These are phyloP conservation scores for Metarhizium humberi DNA, from an alignment of 2,329 filamentous ascomycete genomes.

Conservation along the genomic window DNA sequence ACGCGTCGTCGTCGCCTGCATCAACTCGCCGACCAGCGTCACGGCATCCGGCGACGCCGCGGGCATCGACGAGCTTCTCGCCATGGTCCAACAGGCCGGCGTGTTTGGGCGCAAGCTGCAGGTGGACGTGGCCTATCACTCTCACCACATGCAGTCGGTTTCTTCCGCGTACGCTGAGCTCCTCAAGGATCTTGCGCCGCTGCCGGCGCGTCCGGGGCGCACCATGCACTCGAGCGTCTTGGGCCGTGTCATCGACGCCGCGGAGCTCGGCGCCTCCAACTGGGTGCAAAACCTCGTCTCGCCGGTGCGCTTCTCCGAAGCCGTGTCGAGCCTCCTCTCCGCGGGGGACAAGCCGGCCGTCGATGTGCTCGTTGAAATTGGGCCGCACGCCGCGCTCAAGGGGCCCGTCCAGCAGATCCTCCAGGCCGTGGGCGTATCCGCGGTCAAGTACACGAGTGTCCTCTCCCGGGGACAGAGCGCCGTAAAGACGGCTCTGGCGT, in stretches of 20 bases:
- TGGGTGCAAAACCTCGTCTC: background rate
- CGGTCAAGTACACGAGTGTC: background rate
- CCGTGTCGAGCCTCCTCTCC: background rate
- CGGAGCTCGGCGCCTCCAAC: background rate
- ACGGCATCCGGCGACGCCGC: slow-evolving; percentile 14
- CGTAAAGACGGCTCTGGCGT: background rate
- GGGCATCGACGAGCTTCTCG: slow-evolving; percentile 8
- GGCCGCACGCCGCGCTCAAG: slow-evolving; percentile 30
- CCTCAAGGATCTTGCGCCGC: slow-evolving; percentile 1
- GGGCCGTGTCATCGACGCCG: background rate
- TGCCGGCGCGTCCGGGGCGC: background rate
- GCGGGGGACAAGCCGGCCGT: background rate
- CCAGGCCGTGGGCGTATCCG: background rate
- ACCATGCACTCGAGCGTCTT: background rate
- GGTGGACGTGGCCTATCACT: slow-evolving; percentile 13
- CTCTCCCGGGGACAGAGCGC: slow-evolving; percentile 20
- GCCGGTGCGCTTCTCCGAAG: background rate
- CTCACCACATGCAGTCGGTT: slow-evolving; percentile 9
- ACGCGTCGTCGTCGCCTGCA: slow-evolving; percentile 8
- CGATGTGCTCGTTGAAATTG: slow-evolving; percentile 20
- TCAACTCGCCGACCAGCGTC: slow-evolving; percentile 15
- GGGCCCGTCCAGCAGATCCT: slow-evolving; percentile 26
- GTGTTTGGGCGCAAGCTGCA: slow-evolving; percentile 14
- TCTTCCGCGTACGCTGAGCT: slow-evolving; percentile 31
- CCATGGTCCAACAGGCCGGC: slow-evolving; percentile 4